Evolutionary conservation across 2,329 filamentous ascomycete genomes (phyloP), one percentile per base, ranked within the genome.

Genomic region (Fusarium luffae): DNA sequence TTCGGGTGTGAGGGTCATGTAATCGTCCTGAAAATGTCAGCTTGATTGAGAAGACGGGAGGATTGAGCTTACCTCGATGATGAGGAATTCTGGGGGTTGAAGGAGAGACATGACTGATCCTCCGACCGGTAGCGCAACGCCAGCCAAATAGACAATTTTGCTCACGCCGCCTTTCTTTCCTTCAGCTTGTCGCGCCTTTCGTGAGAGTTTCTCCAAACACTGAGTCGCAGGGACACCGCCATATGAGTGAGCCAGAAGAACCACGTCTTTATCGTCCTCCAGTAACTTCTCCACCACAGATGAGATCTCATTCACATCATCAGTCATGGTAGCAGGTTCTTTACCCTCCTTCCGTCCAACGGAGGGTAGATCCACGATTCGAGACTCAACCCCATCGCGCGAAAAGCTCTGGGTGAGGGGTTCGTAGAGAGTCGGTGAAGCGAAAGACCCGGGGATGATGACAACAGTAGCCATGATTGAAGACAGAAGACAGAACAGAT

Each of bases 401-500:
- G 32, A 19, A 4, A 64, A 10, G 11, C 44, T 59, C 4, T 64
- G 18, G 1, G 28, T 18, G 5, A 59, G 42, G 18, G 16, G n/a
- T 18, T 48, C 10, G 25, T 64, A 66, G 7, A 49, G 44, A 12
- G 25, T 40, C 16, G 49, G 43, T 9, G 41, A 23, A 2, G 59
- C 50, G 19, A 63, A 66, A 19, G 63, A 63, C 13, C 63, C 63
- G 3, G 63, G 63, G 7, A 66, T 25, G 16, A 66, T 51, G 2
- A 66, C 50, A 16, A 64, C 21, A 4, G 18, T 25, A 1, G 60
- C 25, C 63, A 66, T 66, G 14, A 11, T 34, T 34, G 19, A 19
- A 21, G 6, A 21, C 21, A 14, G 19, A 19, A 21, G 4, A 19
- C 48, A 18, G 14, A 16, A 37, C 34, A 37, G 5, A 7, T 12